phyloP scores from a whole-genome alignment of 345 rosid genomes.

The Clarkia xantiana region DNA sequence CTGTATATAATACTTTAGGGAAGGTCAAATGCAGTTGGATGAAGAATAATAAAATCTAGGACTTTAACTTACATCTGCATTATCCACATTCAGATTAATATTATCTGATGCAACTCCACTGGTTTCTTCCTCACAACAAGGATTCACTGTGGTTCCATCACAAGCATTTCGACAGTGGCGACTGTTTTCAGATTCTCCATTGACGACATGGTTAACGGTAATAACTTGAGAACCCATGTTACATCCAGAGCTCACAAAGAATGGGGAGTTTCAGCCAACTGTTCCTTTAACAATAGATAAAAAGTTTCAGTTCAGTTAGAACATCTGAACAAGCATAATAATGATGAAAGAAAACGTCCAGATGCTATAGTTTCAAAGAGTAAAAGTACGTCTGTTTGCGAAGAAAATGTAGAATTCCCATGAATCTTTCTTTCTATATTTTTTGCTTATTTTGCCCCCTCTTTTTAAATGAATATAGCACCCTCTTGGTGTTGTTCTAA shows the following conservation, averaged over 20 bases:
- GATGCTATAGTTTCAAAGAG: neutral
- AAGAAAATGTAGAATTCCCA: too few species aligned
- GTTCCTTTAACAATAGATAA: neutral
- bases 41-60: neutral
- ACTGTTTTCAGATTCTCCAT: conserved; percentile 29
- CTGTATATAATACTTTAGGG: too few species aligned
- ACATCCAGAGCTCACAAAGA: conserved; percentile 7
- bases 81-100: conserved; percentile 13
- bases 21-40: too few species aligned
- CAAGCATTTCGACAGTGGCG: conserved; percentile 10
- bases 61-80: neutral
- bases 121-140: conserved; percentile 16
- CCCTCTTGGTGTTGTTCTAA: neutral
- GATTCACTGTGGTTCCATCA: conserved; percentile 18
- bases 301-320: neutral
- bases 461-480: conserved; percentile 1
- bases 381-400: neutral
- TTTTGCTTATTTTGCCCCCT: too few species aligned
- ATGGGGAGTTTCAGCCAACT: conserved; percentile 11
- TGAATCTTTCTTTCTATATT: too few species aligned
- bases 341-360: neutral
- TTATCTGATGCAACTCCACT: conserved; percentile 15
- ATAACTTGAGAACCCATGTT: conserved; percentile 50
- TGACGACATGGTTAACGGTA: conserved; percentile 15
- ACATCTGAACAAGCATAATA: neutral